Conservation (phyloP, 257 asterid species). For the Ilex asprella region DNA sequence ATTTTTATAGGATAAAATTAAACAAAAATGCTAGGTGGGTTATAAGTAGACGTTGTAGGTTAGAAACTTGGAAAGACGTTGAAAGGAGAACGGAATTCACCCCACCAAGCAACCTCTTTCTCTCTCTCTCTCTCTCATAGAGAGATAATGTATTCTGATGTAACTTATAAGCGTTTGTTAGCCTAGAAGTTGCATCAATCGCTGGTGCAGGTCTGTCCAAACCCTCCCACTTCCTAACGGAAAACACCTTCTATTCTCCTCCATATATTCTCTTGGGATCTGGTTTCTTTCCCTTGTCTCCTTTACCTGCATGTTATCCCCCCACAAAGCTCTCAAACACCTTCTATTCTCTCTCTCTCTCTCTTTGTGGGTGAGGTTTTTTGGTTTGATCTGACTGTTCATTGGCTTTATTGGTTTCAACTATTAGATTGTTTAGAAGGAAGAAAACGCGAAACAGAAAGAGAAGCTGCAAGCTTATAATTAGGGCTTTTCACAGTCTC, state of each 20-base stretch:
- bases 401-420: too few relatives aligned
- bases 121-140: constrained; percentile 8
- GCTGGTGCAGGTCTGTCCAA: constrained; percentile 69
- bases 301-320: neutral
- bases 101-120: constrained; percentile 47
- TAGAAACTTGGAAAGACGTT: constrained; percentile 41
- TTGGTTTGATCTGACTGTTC: neutral
- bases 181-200: constrained; percentile 77
- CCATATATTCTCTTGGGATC: constrained; percentile 15
- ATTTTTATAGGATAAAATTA: neutral
- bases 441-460: neutral
- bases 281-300: constrained; percentile 12
- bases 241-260: constrained; percentile 39
- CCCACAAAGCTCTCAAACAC: neutral
- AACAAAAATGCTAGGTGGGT: constrained; percentile 29
- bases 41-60: constrained; percentile 48
- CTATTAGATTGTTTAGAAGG: too few relatives aligned
- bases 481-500: neutral
- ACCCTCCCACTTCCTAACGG: constrained; percentile 63
- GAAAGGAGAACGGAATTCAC: constrained; percentile 50
- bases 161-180: constrained; percentile 29
- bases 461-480: neutral
- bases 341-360: too few relatives aligned
- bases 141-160: constrained; percentile 3
- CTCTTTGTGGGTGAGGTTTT: too few relatives aligned